These are phyloP conservation scores for Trypanosoma mega DNA, from an alignment of 208 protist genomes.

Conservation along the genomic window DNA sequence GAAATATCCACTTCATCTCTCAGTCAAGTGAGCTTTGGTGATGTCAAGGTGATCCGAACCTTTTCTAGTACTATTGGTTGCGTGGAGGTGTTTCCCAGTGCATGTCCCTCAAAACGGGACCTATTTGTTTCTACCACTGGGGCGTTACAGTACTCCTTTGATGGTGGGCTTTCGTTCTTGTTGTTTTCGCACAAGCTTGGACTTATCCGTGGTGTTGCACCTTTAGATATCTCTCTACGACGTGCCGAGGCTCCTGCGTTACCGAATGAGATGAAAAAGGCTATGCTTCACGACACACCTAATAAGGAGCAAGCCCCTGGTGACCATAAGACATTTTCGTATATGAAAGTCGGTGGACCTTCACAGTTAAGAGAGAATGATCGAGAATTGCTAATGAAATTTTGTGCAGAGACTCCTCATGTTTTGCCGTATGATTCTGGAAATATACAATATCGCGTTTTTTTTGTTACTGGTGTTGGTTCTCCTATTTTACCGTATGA, in stretches of 20 bases:
- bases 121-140: constrained; percentile 49
- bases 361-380: no score
- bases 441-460: constrained; percentile 34
- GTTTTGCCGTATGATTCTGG: constrained; percentile 18
- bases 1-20: constrained; percentile 1
- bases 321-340: constrained; percentile 8
- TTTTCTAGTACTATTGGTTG: constrained; percentile 21
- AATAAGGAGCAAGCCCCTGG: background rate
- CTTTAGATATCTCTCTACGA: constrained; percentile 18
- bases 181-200: constrained; percentile 64
- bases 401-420: no score
- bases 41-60: constrained; percentile 8
- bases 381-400: no score
- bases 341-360: no score
- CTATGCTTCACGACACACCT: constrained; percentile 1
- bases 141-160: constrained; percentile 57
- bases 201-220: constrained; percentile 41
- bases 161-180: constrained; percentile 51
- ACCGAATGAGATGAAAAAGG: constrained; percentile 7
- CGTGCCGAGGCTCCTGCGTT: constrained; percentile 21
- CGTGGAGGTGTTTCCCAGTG: constrained; percentile 16
- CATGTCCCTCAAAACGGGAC: constrained; percentile 14
- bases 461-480: constrained; percentile 49
- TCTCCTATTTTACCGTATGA: constrained; percentile 78
- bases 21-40: constrained; percentile 7